phyloP scores from a whole-genome alignment of 2,329 filamentous ascomycete species.

The Verticillium longisporum region DNA sequence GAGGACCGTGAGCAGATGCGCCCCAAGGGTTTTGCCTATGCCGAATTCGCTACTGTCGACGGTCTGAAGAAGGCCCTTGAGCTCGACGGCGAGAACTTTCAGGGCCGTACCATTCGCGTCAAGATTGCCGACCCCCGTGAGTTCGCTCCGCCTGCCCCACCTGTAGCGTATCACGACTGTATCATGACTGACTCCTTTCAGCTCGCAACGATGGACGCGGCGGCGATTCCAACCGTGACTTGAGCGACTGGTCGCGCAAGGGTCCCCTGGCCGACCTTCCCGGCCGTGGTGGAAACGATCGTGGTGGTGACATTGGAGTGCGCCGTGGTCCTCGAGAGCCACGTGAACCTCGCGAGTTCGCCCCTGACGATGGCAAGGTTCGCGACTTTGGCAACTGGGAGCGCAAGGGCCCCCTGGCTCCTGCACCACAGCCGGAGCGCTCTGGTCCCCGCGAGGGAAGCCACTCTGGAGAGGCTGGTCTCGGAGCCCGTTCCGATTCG shows the following conservation, averaged over 20 bases:
- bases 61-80: constrained; percentile 86
- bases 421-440: constrained; percentile 49
- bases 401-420: constrained; percentile 84
- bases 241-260: constrained; percentile 88
- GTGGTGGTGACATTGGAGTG: constrained; percentile 30
- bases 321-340: constrained; percentile 64
- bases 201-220: constrained; percentile 71
- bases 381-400: constrained; percentile 90
- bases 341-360: constrained; percentile 27
- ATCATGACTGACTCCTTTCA: constrained; percentile 27
- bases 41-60: constrained; percentile 83
- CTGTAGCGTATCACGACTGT: no score
- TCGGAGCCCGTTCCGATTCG: constrained; percentile 42
- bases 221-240: constrained; percentile 63
- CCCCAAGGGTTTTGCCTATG: constrained; percentile 97
- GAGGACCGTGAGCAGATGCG: constrained; percentile 91
- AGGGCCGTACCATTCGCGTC: constrained; percentile 84
- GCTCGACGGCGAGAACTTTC: constrained; percentile 74
- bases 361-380: constrained; percentile 62
- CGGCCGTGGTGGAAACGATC: constrained; percentile 36
- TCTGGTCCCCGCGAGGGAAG: constrained; percentile 46
- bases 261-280: constrained; percentile 77
- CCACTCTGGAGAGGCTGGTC: constrained; percentile 46
- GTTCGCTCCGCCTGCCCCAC: constrained; percentile 22
- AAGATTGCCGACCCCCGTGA: constrained; percentile 97